A percentile compares a stretch with the other conserved stretches of the same genome.
Evolutionary conservation across 768 basidiomycete species (phyloP).

Genomic region (Suillus fuscotomentosus): DNA sequence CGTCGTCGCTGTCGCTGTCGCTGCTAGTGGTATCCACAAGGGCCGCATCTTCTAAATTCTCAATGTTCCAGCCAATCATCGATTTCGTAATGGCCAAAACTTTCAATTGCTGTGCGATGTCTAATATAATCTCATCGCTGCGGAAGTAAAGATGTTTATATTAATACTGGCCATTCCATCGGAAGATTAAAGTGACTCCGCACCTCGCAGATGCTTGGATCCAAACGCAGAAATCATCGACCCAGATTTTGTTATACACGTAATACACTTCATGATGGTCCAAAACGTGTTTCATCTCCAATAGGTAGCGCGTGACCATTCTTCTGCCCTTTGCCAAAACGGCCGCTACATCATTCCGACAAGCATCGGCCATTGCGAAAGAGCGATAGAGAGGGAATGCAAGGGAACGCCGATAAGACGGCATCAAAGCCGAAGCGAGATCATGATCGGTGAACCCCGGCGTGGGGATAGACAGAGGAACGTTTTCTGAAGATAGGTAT

Average conservation of each 20-base stretch:
- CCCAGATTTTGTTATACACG: conserved; percentile 84
- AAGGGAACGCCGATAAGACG: conserved; percentile 73
- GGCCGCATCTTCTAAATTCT: conserved; percentile 60
- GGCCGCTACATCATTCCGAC: conserved; percentile 59
- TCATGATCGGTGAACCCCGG: conserved; percentile 41
- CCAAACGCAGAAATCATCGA: conserved; percentile 87
- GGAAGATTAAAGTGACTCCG: conserved; percentile 18
- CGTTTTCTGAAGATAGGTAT: conserved; percentile 29
- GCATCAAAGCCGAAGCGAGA: conserved; percentile 48
- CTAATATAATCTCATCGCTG: conserved; percentile 58
- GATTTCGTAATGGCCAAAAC: conserved; percentile 47
- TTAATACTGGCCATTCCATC: not conserved
- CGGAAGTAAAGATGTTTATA: conserved; percentile 8
- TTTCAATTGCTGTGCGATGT: conserved; percentile 44
- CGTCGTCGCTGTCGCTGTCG: conserved; percentile 58
- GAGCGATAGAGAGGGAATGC: conserved; percentile 81
- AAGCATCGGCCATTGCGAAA: conserved; percentile 68
- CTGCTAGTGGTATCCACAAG: conserved; percentile 30
- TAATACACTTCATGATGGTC: conserved; percentile 87
- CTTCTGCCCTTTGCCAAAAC: conserved; percentile 62
- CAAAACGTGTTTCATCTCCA: conserved; percentile 71
- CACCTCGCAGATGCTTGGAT: conserved; percentile 68
- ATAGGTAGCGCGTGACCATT: conserved; percentile 58
- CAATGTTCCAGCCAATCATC: conserved; percentile 69
- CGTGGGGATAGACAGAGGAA: conserved; percentile 11